Evolutionary conservation across 148 eudicot genomes (phyloP), one percentile per base, ranked within the genome.

Genomic region (Polygonum maritimum): DNA sequence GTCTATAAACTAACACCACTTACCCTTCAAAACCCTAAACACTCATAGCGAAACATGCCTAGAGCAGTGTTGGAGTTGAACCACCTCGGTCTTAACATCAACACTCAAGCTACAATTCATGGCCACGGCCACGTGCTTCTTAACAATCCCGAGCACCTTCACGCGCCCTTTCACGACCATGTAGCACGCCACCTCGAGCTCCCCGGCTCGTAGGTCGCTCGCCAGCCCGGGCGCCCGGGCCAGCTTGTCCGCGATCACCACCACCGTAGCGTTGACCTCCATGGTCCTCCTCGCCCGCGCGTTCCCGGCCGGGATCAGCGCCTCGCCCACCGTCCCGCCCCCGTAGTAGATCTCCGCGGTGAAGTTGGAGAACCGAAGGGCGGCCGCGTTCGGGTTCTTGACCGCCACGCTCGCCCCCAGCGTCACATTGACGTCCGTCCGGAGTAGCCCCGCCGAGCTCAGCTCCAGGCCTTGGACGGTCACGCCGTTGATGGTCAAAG

Each of bases 321-420:
- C 86, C 54, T 85, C 86, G 0, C 88, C 90, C 1, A 89, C 62
- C 11, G 39, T 65, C 31, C 41, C 38, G 3, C 81, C 89, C 22
- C 35, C 75, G 51, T 87, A 89, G 78, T 74, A 76, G 1, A 89
- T 8, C 9, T 1, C 16, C 7, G 90, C 79, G 2, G 84, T 82
- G 41, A 80, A 48, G 67, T 79, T 80, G 10, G 48, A 48, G 60
- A 71, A 87, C 40, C 70, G 82, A 62, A 87, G 85, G 2, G 90
- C 78, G 5, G 81, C 90, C 39, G 79, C 79, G 48, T 87, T 89
- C 0, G 88, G 88, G 52, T 89, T 89, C 45, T 86, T 86, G 2
- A 84, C 47, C 2, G 87, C 77, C 0, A 86, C 76, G 4, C 77
- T 78, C 2, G 80, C 85, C 12, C 36, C 71, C 3, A 86, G 36